Evolutionary conservation across 768 basidiomycete genomes (phyloP).

Genomic region (Kwoniella botswanensis): DNA sequence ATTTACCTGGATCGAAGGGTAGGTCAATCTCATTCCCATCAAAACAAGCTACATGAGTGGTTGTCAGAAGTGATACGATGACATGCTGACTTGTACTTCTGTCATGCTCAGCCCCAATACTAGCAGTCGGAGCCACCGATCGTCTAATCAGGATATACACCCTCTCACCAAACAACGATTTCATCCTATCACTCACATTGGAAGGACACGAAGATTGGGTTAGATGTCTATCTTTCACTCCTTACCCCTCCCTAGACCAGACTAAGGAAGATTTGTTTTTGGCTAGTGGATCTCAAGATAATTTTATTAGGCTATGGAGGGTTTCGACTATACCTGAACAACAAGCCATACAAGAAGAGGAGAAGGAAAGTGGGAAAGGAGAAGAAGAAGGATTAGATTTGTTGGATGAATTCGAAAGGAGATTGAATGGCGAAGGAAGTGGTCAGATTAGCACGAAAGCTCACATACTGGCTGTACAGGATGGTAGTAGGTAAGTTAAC

Average conservation of each 20-base stretch:
- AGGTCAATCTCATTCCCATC: conserved; percentile 22
- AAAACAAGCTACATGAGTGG: no score
- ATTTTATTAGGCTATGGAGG: conserved; percentile 90
- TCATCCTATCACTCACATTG: conserved; percentile 43
- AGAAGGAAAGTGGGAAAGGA: conserved; percentile 19
- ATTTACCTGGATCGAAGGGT: conserved; percentile 75
- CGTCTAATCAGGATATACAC: conserved; percentile 77
- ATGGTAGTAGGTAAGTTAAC: conserved; percentile 36
- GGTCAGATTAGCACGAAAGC: conserved; percentile 89
- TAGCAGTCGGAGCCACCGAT: conserved; percentile 87
- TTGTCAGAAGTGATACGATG: no score
- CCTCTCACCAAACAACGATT: conserved; percentile 43
- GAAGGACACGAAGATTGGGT: conserved; percentile 97
- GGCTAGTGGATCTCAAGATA: conserved; percentile 94
- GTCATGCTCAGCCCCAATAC: conserved; percentile 62
- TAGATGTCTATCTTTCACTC: conserved; percentile 72
- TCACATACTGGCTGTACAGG: conserved; percentile 73
- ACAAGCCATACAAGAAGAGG: conserved; percentile 18
- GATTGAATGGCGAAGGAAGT: conserved; percentile 71
- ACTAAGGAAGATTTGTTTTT: conserved; percentile 66
- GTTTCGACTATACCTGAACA: conserved; percentile 65
- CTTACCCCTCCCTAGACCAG: conserved; percentile 37
- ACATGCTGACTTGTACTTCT: background rate
- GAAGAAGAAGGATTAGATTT: conserved; percentile 68
- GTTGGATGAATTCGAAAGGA: conserved; percentile 84